These are phyloP conservation scores for Penicillium waksmanii DNA, from an alignment of 495 filamentous ascomycete genomes.

Conservation along the genomic window DNA sequence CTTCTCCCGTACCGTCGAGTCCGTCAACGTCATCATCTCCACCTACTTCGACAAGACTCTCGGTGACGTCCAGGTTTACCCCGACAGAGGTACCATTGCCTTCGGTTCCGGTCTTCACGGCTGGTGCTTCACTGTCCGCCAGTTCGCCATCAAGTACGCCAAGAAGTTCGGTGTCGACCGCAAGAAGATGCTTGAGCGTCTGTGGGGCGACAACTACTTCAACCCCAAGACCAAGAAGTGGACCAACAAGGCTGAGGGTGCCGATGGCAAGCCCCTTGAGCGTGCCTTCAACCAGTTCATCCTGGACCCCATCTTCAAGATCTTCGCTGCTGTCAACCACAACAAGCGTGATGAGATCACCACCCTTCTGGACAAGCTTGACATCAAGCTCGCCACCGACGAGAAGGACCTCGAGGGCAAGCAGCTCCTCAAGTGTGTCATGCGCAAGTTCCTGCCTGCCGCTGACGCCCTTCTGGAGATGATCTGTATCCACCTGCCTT, in stretches of 20 bases:
- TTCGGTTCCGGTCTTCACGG: slow-evolving; percentile 99
- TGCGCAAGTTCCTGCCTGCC: slow-evolving; percentile 97
- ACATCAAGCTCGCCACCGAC: slow-evolving; percentile 81
- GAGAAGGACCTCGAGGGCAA: slow-evolving; percentile 97
- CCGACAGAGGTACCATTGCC: slow-evolving; percentile 92
- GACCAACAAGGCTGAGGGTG: slow-evolving; percentile 75
- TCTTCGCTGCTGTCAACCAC: slow-evolving; percentile 95
- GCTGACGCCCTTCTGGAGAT: slow-evolving; percentile 99
- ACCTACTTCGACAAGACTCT: slow-evolving; percentile 97
- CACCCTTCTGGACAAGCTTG: slow-evolving; percentile 84
- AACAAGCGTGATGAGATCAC: slow-evolving; percentile 94
- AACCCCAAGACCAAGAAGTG: slow-evolving; percentile 99
- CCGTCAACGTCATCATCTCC: slow-evolving; percentile 98
- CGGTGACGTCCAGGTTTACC: slow-evolving; percentile 98
- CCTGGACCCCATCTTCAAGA: slow-evolving; percentile 98
- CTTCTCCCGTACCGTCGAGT: slow-evolving; percentile 98
- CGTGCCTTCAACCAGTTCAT: slow-evolving; percentile 99
- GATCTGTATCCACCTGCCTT: slow-evolving; percentile 99
- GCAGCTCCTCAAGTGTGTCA: slow-evolving; percentile 92
- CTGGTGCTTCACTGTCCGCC: slow-evolving; percentile 99
- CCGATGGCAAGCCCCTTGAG: slow-evolving; percentile 85
- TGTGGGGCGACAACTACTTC: slow-evolving; percentile 99
- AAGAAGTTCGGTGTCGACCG: slow-evolving; percentile 99
- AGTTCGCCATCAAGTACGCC: slow-evolving; percentile 94
- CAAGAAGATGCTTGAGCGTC: slow-evolving; percentile 99